A percentile compares a stretch with the other conserved stretches of the same genome.
Conservation (phyloP, 805 yeast genomes). For the Kuraishia ogatae region DNA sequence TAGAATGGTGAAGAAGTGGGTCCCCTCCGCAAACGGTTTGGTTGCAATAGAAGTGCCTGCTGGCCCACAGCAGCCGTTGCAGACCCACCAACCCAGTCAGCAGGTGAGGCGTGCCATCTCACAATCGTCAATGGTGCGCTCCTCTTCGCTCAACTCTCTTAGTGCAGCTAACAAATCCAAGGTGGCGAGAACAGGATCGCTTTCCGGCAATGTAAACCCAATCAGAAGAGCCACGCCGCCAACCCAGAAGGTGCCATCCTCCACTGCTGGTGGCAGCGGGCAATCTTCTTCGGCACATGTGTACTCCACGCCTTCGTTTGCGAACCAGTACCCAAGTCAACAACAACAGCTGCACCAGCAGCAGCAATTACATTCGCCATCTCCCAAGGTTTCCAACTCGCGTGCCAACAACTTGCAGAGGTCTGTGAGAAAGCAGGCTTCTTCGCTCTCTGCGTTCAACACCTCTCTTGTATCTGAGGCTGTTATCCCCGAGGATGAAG, state of each 20-base stretch:
- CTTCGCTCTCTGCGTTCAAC: background rate
- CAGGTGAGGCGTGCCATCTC: background rate
- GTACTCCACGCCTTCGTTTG: background rate
- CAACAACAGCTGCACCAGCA: background rate
- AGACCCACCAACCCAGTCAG: conserved; percentile 4
- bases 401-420: background rate
- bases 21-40: conserved; percentile 69
- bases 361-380: background rate
- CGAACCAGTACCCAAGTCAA: background rate
- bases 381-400: background rate
- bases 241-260: background rate
- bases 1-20: conserved; percentile 55
- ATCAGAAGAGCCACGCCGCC: background rate
- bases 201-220: background rate
- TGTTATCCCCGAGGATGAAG: conserved; percentile 2
- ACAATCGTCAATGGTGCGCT: conserved; percentile 11
- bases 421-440: conserved; percentile 1
- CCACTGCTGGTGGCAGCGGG: background rate
- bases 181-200: background rate
- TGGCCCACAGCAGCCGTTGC: conserved; percentile 8
- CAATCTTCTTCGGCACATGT: background rate
- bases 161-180: background rate
- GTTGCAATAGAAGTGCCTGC: conserved; percentile 63
- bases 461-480: background rate
- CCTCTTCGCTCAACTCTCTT: conserved; percentile 15